A percentile compares a stretch with the other conserved stretches of the same genome.
Evolutionary conservation across 2,329 filamentous ascomycete species (phyloP).

Genomic region (Stemphylium lycopersici): DNA sequence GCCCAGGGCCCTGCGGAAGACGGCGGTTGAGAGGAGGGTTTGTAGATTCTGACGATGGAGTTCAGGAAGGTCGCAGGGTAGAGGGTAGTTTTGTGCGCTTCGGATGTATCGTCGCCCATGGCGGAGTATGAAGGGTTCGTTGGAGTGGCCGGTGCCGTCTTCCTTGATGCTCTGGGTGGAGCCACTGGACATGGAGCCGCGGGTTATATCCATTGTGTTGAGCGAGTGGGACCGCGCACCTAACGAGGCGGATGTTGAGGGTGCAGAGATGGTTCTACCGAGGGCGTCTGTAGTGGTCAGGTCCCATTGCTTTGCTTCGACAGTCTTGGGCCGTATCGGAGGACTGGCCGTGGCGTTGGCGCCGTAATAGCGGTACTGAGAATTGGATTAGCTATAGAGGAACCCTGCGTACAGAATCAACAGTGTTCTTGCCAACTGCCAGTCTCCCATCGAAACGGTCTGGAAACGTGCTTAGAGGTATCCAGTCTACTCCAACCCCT

Average conservation of each 20-base stretch:
- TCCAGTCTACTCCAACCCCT: constrained; percentile 25
- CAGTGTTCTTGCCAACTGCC: constrained; percentile 40
- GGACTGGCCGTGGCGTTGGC: constrained; percentile 30
- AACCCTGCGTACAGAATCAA: constrained; percentile 6
- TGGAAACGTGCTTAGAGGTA: constrained; percentile 12
- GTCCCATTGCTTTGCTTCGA: constrained; percentile 47
- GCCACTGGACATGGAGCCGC: constrained; percentile 48
- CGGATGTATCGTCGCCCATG: constrained; percentile 84
- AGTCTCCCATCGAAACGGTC: constrained; percentile 41
- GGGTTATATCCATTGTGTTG: constrained; percentile 44
- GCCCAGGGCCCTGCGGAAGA: constrained; percentile 81
- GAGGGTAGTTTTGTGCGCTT: constrained; percentile 76
- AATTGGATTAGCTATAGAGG: constrained; percentile 14
- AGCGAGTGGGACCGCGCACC: constrained; percentile 19
- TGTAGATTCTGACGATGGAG: constrained; percentile 86
- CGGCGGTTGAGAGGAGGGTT: constrained; percentile 78
- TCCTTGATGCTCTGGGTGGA: constrained; percentile 44
- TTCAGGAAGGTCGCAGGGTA: constrained; percentile 86
- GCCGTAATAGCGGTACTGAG: constrained; percentile 46
- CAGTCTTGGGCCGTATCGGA: constrained; percentile 38
- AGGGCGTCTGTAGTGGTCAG: constrained; percentile 44
- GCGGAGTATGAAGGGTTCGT: constrained; percentile 66
- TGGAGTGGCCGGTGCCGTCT: constrained; percentile 23
- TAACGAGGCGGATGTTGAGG: constrained; percentile 28
- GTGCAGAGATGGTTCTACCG: constrained; percentile 43